These are phyloP conservation scores for Capsicum chinense DNA, from an alignment of 257 asterid genomes.

Conservation along the genomic window DNA sequence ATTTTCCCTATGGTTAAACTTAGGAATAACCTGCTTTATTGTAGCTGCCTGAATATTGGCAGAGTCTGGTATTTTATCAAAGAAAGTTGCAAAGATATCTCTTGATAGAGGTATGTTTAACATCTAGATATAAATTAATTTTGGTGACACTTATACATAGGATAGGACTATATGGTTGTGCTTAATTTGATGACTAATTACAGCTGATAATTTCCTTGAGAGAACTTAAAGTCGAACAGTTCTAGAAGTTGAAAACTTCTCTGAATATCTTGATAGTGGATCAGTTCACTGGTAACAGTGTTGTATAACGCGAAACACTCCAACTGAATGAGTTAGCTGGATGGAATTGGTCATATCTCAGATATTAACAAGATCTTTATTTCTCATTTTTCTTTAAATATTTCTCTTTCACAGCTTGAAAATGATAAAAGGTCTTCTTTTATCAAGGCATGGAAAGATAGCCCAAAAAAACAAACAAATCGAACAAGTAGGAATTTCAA, in stretches of 20 bases:
- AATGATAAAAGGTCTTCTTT: conserved; percentile 64
- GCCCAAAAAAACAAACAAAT: conserved; percentile 54
- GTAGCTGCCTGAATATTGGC: too few species aligned
- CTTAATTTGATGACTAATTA: neutral
- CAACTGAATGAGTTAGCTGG: neutral
- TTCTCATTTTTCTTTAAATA: conserved; percentile 46
- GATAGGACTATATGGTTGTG: neutral
- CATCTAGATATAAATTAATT: neutral
- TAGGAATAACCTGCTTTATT: too few species aligned
- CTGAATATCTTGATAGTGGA: neutral
- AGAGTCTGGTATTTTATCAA: too few species aligned
- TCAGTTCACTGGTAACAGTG: neutral
- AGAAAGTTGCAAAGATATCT: too few species aligned
- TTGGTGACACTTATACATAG: neutral
- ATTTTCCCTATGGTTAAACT: too few species aligned
- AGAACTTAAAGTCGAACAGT: neutral
- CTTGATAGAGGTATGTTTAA: too few species aligned
- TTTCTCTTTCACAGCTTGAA: conserved; percentile 74
- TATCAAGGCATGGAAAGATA: conserved; percentile 86
- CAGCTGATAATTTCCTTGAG: too few species aligned
- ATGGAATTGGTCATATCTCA: conserved; percentile 5
- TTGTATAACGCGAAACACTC: neutral
- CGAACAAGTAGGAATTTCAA: conserved; percentile 55
- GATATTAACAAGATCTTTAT: neutral
- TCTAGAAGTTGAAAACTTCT: neutral